A percentile compares a stretch with the other conserved stretches of the same genome.
Evolutionary conservation across 495 filamentous ascomycete species (phyloP).

Genomic region (Hypoxylon trugodes): DNA sequence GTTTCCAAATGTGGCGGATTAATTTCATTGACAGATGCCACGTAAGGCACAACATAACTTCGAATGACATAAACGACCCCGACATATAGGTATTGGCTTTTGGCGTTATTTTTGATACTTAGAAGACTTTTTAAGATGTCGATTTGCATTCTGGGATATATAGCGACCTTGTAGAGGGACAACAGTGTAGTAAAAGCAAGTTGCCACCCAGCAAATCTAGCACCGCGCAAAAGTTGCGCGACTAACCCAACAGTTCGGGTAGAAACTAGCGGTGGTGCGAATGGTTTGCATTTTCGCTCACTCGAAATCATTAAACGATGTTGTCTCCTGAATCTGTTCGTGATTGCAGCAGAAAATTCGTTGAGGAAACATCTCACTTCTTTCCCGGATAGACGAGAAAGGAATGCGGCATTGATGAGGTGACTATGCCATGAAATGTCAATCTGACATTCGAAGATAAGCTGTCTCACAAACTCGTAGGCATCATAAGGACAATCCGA

Average conservation of each 20-base stretch:
- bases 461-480: conserved; percentile 36
- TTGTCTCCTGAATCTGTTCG: conserved; percentile 43
- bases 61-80: conserved; percentile 40
- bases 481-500: conserved; percentile 33
- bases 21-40: conserved; percentile 47
- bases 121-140: conserved; percentile 46
- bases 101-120: conserved; percentile 27
- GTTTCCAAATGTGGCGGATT: conserved; percentile 32
- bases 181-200: conserved; percentile 40
- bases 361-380: conserved; percentile 42
- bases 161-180: conserved; percentile 39
- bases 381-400: conserved; percentile 40
- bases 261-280: conserved; percentile 40
- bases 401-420: conserved; percentile 36
- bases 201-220: conserved; percentile 42
- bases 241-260: conserved; percentile 53
- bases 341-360: conserved; percentile 43
- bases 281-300: background rate
- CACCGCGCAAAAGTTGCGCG: conserved; percentile 46
- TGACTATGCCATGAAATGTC: conserved; percentile 51
- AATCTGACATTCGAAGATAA: conserved; percentile 47
- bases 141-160: conserved; percentile 48
- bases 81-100: conserved; percentile 4
- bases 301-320: conserved; percentile 12
- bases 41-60: conserved; percentile 42